Conservation (phyloP, 257 asterid species). For the Solanum ossicruentum region DNA sequence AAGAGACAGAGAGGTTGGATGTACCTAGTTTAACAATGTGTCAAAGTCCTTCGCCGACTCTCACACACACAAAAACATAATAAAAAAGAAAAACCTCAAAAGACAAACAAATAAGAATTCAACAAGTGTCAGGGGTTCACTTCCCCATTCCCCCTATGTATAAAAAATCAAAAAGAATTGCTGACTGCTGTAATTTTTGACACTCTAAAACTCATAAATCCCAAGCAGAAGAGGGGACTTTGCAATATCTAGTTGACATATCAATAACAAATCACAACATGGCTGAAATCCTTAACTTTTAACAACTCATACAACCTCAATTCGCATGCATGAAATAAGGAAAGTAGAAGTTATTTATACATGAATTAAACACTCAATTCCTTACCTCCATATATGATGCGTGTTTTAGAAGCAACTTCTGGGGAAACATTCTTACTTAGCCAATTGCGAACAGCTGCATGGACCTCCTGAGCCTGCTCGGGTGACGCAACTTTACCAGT, state of each 20-base stretch:
- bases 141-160: not conserved
- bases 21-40: not conserved
- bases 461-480: constrained; percentile 99
- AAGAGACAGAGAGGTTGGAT: not conserved
- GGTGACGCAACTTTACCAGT: constrained; percentile 99
- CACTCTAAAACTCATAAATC: not conserved
- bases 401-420: constrained; percentile 85
- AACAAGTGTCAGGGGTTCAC: not conserved
- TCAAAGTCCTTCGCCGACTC: not conserved
- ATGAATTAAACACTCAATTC: not conserved
- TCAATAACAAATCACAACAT: not conserved
- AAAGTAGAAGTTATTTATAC: not conserved
- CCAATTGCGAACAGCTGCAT: constrained; percentile 91
- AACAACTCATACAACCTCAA: not conserved
- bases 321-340: not conserved
- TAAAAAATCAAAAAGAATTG: not conserved
- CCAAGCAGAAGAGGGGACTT: not conserved
- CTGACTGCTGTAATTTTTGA: not conserved
- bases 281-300: not conserved
- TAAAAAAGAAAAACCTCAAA: not conserved
- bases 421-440: constrained; percentile 74
- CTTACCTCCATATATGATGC: constrained; percentile 91
- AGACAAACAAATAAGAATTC: not conserved
- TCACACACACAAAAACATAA: not conserved
- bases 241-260: not conserved